Conservation (phyloP, 352 stramenopile species). For the Phytophthora pisi region DNA sequence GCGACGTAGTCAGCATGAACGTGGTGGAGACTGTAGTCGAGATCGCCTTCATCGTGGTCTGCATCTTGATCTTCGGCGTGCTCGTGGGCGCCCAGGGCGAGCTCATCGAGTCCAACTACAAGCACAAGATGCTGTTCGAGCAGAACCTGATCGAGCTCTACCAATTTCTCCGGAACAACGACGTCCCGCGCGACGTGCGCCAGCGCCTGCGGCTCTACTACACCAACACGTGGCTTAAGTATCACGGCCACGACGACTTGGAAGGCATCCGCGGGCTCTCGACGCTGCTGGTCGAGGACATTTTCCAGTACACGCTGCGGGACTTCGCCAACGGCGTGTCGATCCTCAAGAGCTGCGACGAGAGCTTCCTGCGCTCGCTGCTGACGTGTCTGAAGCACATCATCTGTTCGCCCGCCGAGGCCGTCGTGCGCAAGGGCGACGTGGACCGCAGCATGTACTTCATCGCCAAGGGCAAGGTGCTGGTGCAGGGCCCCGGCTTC, state of each 20-base stretch:
- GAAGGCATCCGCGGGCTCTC: slow-evolving; percentile 65
- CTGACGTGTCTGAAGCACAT: slow-evolving; percentile 70
- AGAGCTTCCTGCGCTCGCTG: slow-evolving; percentile 66
- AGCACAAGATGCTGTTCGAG: slow-evolving; percentile 73
- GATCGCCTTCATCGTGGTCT: slow-evolving; percentile 62
- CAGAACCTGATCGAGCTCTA: slow-evolving; percentile 71
- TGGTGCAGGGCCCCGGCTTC: slow-evolving; percentile 66
- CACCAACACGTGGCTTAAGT: slow-evolving; percentile 73
- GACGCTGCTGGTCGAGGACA: slow-evolving; percentile 66
- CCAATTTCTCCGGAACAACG: slow-evolving; percentile 61
- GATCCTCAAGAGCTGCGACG: slow-evolving; percentile 71
- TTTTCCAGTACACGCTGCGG: slow-evolving; percentile 70
- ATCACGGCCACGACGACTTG: slow-evolving; percentile 64
- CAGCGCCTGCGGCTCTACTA: slow-evolving; percentile 67
- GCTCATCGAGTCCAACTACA: slow-evolving; percentile 68
- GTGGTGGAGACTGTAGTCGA: slow-evolving; percentile 61
- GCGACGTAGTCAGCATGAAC: slow-evolving; percentile 71
- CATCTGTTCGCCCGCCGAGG: slow-evolving; percentile 64
- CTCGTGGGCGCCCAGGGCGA: slow-evolving; percentile 65
- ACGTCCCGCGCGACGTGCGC: slow-evolving; percentile 55
- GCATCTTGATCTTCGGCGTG: slow-evolving; percentile 77
- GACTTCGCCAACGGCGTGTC: slow-evolving; percentile 61
- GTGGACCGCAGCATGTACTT: slow-evolving; percentile 82
- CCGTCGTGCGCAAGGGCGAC: slow-evolving; percentile 70
- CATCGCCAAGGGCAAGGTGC: slow-evolving; percentile 63